phyloP scores from a whole-genome alignment of 257 asterid species.

The Nicotiana obtusifolia region DNA sequence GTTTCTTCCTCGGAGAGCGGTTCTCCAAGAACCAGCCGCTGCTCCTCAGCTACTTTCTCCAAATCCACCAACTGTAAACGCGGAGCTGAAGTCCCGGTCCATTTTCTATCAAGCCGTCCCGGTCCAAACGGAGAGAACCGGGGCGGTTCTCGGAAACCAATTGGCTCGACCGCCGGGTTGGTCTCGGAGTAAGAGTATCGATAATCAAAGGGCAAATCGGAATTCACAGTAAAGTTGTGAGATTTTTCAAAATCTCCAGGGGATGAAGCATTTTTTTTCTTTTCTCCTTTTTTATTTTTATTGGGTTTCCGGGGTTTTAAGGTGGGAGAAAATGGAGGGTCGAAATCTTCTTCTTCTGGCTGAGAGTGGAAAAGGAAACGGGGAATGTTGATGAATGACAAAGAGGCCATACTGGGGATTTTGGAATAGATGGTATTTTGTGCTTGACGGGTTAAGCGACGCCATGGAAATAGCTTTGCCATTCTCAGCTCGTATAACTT shows the following conservation, averaged over 20 bases:
- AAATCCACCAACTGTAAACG: slow-evolving; percentile 29
- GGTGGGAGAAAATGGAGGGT: slow-evolving; percentile 60
- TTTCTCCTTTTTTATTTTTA: slow-evolving; percentile 1
- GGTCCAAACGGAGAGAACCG: slow-evolving; percentile 85
- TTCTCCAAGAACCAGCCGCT: slow-evolving; percentile 49
- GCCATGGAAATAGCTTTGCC: slow-evolving; percentile 43
- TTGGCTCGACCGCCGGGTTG: slow-evolving; percentile 53
- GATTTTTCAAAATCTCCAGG: neutral
- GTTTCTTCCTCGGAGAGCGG: slow-evolving; percentile 63
- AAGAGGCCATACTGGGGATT: neutral
- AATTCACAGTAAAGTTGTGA: slow-evolving; percentile 22
- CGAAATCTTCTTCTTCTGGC: slow-evolving; percentile 28
- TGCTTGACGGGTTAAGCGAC: slow-evolving; percentile 25
- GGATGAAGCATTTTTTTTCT: slow-evolving; percentile 11
- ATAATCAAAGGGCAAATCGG: slow-evolving; percentile 73
- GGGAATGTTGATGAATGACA: slow-evolving; percentile 8
- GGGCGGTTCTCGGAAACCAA: slow-evolving; percentile 71
- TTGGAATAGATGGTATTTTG: neutral
- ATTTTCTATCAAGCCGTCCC: slow-evolving; percentile 67
- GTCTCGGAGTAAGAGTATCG: slow-evolving; percentile 78
- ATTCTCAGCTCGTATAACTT: slow-evolving; percentile 9
- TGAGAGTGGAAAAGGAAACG: slow-evolving; percentile 27
- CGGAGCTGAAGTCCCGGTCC: slow-evolving; percentile 80
- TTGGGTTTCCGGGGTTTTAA: slow-evolving; percentile 17
- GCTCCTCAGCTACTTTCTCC: slow-evolving; percentile 47